Conservation (phyloP, 345 rosid genomes). For the Eucalyptus curtisii region DNA sequence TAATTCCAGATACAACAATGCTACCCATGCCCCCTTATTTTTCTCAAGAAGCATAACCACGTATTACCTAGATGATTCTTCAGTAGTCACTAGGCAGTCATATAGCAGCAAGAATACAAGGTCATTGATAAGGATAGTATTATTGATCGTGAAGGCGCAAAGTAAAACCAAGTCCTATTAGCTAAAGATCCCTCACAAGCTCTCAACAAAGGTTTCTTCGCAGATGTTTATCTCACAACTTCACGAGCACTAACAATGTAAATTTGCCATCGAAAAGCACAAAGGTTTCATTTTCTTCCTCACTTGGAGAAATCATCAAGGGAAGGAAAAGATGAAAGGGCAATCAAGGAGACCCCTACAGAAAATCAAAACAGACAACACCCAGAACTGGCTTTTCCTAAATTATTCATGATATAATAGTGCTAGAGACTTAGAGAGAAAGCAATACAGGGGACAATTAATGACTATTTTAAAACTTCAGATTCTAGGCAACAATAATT, state of each 20-base stretch:
- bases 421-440: background rate
- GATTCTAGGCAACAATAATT: background rate
- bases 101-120: background rate
- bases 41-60: background rate
- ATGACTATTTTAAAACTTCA: background rate
- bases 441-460: background rate
- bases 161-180: background rate
- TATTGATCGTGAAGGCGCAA: background rate
- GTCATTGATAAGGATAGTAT: background rate
- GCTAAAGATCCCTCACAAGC: background rate
- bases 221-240: background rate
- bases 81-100: background rate
- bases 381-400: background rate
- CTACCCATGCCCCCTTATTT: background rate
- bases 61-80: background rate
- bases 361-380: background rate
- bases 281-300: background rate
- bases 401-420: background rate
- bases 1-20: background rate
- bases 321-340: background rate
- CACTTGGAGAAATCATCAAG: background rate
- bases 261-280: background rate
- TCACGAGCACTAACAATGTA: background rate
- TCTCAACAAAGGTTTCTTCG: background rate
- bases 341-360: background rate